Base-by-base conservation (phyloP, 768 basidiomycete genomes). In the Gymnopilus junonius region DNA sequence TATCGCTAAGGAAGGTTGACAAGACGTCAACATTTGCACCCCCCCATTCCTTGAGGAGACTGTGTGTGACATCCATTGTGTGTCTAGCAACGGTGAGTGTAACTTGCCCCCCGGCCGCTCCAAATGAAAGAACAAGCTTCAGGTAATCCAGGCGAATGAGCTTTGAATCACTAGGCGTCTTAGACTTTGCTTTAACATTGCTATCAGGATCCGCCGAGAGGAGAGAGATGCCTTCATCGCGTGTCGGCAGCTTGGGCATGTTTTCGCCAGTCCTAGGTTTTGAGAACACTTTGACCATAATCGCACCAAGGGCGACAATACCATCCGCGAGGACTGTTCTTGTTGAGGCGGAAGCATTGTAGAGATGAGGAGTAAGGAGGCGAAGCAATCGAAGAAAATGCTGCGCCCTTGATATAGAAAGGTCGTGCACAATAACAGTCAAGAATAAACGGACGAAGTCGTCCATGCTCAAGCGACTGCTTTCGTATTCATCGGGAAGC, bases 341-440 rank as follows among this genome's bases (percentile, higher is more conserved):
- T 4, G 88, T 79, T 1, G 80, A 75, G 1, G 75, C 71, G 0
- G 89, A 88, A 4, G 80, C 78, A 51, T 87, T 76, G 69, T 87
- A 90, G 5, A 93, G 75, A 58, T 82, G 71, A 3, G 88, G 86
- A 0, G 83, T 75, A 50, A 91, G 75, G 40, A 81, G 77, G 10
- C 85, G 83, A 17, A 94, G 77, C 27, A 91, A 76, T 4, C 81
- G 80, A 42, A 94, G 75, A 74, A 93, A 93, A 58, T 88, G 81
- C 65, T 92, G 85, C 2, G 91, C 88, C 21, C 91, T 86, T 23
- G 84, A 73, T 50, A 87, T 87, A 4, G 83, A 79, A 15, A 88
- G 81, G 71, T 92, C 88, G 65, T 92, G 88, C 6, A 90, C 91
- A 58, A 94, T 91, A 62, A 94, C 88, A 1, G 92, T 93, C 31